A percentile compares a stretch with the other conserved stretches of the same genome.
These are phyloP conservation scores for Colletotrichum spinosum DNA, from an alignment of 2,329 filamentous ascomycete species.

Conservation along the genomic window DNA sequence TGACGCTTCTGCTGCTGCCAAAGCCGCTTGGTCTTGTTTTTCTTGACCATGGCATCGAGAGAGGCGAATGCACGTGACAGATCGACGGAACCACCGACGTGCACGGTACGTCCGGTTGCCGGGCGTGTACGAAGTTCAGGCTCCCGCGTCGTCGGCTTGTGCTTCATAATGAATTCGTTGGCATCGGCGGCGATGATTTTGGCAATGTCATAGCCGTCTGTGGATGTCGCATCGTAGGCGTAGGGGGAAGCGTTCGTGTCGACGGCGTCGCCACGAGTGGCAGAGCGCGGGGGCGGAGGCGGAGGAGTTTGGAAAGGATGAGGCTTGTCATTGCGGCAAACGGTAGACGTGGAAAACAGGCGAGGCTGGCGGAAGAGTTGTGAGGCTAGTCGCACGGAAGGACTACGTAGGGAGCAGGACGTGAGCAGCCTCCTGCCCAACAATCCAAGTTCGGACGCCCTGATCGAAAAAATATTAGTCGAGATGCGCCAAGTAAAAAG, in stretches of 20 bases:
- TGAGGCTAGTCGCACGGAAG: neutral
- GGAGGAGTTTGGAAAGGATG: conserved; percentile 11
- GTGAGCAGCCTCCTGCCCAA: conserved; percentile 35
- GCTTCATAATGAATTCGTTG: conserved; percentile 39
- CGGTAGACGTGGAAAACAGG: conserved; percentile 25
- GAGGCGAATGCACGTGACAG: conserved; percentile 57
- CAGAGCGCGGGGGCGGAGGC: conserved; percentile 11
- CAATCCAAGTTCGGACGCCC: conserved; percentile 36
- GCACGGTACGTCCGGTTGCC: conserved; percentile 56
- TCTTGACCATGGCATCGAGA: conserved; percentile 51
- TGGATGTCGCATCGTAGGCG: conserved; percentile 37
- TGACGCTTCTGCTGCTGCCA: conserved; percentile 73
- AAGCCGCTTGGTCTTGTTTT: conserved; percentile 71
- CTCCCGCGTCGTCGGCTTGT: conserved; percentile 32
- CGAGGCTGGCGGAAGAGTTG: conserved; percentile 22
- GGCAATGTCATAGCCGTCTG: conserved; percentile 46
- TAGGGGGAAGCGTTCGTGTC: conserved; percentile 11
- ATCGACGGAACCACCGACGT: conserved; percentile 57
- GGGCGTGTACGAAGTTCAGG: conserved; percentile 53
- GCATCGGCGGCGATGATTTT: conserved; percentile 49
- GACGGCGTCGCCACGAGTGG: conserved; percentile 2
- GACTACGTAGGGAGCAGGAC: conserved; percentile 21
- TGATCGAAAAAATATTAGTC: conserved; percentile 7
- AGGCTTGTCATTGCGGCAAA: neutral
- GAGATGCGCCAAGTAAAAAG: neutral